These are phyloP conservation scores for Aspergillus pseudonomiae DNA, from an alignment of 2,329 filamentous ascomycete species.

Conservation along the genomic window DNA sequence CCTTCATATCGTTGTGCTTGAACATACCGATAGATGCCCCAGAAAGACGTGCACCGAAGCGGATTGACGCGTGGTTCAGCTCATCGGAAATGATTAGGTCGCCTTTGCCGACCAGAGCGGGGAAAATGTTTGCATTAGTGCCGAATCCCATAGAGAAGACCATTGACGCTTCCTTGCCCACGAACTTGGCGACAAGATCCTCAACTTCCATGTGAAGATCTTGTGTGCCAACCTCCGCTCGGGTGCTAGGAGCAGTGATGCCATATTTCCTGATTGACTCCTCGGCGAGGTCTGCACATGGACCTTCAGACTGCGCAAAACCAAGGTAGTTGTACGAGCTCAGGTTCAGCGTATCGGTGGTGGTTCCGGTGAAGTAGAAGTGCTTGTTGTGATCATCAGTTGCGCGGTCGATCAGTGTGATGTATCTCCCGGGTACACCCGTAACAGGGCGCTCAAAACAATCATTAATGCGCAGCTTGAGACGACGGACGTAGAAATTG, in stretches of 20 bases:
- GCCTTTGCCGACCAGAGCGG: conserved; percentile 87
- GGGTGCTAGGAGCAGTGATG: conserved; percentile 77
- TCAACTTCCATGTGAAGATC: conserved; percentile 90
- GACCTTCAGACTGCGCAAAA: conserved; percentile 95
- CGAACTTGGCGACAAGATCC: conserved; percentile 82
- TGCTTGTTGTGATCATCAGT: conserved; percentile 90
- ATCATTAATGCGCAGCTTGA: conserved; percentile 95
- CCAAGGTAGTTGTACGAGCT: conserved; percentile 99
- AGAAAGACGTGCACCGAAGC: conserved; percentile 89
- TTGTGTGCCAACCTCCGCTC: conserved; percentile 81
- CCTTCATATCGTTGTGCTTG: conserved; percentile 94
- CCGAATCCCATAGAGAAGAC: conserved; percentile 99
- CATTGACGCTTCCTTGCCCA: conserved; percentile 92
- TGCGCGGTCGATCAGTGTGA: conserved; percentile 87
- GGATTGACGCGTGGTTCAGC: conserved; percentile 96
- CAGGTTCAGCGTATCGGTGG: conserved; percentile 95
- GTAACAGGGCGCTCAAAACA: conserved; percentile 92
- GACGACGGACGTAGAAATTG: conserved; percentile 91
- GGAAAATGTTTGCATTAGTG: conserved; percentile 91
- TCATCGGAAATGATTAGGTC: conserved; percentile 96
- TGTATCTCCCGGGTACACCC: conserved; percentile 90
- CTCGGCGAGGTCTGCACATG: conserved; percentile 92
- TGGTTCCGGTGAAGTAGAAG: conserved; percentile 86
- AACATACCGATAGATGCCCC: conserved; percentile 95
- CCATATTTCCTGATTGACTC: conserved; percentile 83